A percentile compares a stretch with the other conserved stretches of the same genome.
These are phyloP conservation scores for Boletus insuetus DNA, from an alignment of 768 basidiomycete genomes.

Conservation along the genomic window DNA sequence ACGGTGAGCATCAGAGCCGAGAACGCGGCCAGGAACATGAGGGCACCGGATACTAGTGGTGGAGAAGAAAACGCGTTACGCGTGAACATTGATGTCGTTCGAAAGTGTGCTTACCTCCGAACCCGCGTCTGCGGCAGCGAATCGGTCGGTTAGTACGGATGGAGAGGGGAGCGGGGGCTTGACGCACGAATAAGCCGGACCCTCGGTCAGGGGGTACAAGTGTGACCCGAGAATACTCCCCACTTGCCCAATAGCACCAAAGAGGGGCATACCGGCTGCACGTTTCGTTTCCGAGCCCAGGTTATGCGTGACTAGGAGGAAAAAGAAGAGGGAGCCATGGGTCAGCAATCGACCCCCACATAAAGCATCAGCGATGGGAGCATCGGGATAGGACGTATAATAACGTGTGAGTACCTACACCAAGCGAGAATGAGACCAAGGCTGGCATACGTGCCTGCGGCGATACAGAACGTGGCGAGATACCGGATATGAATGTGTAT, in stretches of 20 bases:
- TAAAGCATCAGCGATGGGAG: neutral
- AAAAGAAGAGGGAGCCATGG: neutral
- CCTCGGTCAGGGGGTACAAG: slow-evolving; percentile 40
- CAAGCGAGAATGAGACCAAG: slow-evolving; percentile 47
- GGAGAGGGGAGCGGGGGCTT: neutral
- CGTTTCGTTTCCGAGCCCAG: slow-evolving; percentile 46
- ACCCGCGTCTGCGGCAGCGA: neutral
- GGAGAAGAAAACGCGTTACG: neutral
- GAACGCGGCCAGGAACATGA: slow-evolving; percentile 25
- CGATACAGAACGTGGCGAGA: slow-evolving; percentile 45
- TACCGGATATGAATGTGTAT: slow-evolving; percentile 39
- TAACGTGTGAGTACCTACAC: slow-evolving; percentile 34
- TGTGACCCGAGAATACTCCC: slow-evolving; percentile 42
- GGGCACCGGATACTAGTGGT: slow-evolving; percentile 16
- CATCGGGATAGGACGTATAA: neutral
- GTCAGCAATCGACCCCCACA: neutral
- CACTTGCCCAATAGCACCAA: slow-evolving; percentile 41
- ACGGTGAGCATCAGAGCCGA: slow-evolving; percentile 24
- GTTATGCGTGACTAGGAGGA: slow-evolving; percentile 37
- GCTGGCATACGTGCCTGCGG: slow-evolving; percentile 45
- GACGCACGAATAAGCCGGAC: slow-evolving; percentile 37
- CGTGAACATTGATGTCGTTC: no score
- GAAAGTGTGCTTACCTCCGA: neutral
- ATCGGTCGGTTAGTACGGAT: neutral
- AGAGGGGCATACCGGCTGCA: slow-evolving; percentile 41